phyloP scores from a whole-genome alignment of 352 stramenopile species.

The Globisporangium middletonii region DNA sequence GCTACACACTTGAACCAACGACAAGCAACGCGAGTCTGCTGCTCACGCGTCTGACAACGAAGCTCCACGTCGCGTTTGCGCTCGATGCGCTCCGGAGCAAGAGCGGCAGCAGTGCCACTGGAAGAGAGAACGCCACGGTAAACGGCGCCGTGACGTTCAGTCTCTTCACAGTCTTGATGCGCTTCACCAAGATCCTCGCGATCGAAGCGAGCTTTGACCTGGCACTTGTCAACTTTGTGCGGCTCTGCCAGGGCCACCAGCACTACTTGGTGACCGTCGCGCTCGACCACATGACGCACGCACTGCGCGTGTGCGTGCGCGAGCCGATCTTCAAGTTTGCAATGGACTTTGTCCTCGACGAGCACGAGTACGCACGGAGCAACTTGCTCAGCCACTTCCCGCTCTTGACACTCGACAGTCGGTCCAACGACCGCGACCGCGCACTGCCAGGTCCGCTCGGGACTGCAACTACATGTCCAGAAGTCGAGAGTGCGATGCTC shows the following conservation, averaged over 20 bases:
- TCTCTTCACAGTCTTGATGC: conserved; percentile 41
- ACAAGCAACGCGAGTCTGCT: not conserved
- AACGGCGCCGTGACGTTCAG: conserved; percentile 25
- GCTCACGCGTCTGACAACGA: conserved; percentile 21
- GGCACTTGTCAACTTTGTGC: conserved; percentile 30
- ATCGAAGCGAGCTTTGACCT: conserved; percentile 47
- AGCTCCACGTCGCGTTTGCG: conserved; percentile 32
- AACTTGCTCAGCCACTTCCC: conserved; percentile 22
- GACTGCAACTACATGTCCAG: conserved; percentile 27
- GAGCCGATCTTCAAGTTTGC: conserved; percentile 55
- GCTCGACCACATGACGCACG: conserved; percentile 13
- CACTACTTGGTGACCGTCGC: conserved; percentile 37
- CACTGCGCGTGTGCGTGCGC: conserved; percentile 33
- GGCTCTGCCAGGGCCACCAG: conserved; percentile 35
- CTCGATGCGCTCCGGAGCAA: conserved; percentile 41
- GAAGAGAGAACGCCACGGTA: conserved; percentile 11
- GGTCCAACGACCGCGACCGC: conserved; percentile 15
- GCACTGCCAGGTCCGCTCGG: conserved; percentile 26
- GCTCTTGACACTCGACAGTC: not conserved
- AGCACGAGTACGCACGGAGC: conserved; percentile 40
- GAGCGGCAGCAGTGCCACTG: conserved; percentile 7
- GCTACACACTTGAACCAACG: conserved; percentile 19
- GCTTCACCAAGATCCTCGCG: conserved; percentile 33
- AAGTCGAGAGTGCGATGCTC: conserved; percentile 28
- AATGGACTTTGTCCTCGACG: conserved; percentile 39